These are phyloP conservation scores for Plasmodium coatneyi DNA, from an alignment of 169 alveolate species.

Conservation along the genomic window DNA sequence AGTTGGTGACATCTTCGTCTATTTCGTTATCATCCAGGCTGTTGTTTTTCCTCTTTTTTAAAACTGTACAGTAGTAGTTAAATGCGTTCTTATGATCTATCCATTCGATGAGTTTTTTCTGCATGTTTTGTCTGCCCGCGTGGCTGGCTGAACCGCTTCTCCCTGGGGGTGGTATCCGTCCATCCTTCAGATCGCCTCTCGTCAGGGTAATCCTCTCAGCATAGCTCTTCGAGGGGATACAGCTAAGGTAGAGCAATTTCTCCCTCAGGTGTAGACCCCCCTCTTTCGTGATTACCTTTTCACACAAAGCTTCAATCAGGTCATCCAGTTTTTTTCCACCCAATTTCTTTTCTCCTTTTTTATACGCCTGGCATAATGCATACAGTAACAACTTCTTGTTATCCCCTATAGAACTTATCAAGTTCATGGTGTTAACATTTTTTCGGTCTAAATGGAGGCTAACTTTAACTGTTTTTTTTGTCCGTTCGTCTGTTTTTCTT, in stretches of 20 bases:
- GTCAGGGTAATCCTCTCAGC: slow-evolving; percentile 42
- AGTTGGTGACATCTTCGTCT: slow-evolving; percentile 11
- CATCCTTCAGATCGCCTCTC: neutral
- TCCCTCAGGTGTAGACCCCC: neutral
- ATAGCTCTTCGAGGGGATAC: slow-evolving; percentile 19
- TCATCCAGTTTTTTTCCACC: neutral
- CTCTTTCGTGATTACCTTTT: slow-evolving; percentile 5
- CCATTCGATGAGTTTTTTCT: neutral
- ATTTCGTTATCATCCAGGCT: slow-evolving; percentile 31
- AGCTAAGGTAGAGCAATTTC: slow-evolving; percentile 50
- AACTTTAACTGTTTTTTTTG: neutral
- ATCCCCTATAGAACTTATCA: slow-evolving; percentile 23
- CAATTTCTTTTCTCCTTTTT: neutral
- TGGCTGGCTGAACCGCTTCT: neutral
- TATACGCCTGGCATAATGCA: slow-evolving; percentile 20
- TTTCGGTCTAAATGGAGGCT: slow-evolving; percentile 3
- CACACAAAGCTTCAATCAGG: neutral
- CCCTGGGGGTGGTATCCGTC: neutral
- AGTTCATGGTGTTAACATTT: slow-evolving; percentile 10
- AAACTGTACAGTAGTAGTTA: slow-evolving; percentile 32
- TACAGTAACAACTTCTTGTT: slow-evolving; percentile 38
- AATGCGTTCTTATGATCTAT: slow-evolving; percentile 35
- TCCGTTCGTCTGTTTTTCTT: neutral
- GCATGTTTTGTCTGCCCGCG: neutral
- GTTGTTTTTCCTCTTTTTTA: slow-evolving; percentile 50